Evolutionary conservation across 2,329 filamentous ascomycete species (phyloP), one percentile per base, ranked within the genome.

Genomic region (Neurospora sp.): DNA sequence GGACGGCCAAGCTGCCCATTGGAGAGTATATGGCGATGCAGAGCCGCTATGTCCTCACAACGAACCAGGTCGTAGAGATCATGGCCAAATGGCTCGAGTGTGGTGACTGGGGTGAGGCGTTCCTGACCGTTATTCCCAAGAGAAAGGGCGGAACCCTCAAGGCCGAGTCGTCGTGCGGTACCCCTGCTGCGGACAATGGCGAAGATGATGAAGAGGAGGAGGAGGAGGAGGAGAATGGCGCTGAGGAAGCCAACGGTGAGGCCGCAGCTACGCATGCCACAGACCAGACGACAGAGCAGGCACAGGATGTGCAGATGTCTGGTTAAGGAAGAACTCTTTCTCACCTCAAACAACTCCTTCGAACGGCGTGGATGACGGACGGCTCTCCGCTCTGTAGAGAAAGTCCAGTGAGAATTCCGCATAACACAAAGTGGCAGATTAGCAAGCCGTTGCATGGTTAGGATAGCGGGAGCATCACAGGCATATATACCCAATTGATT

Each of bases 51-150:
- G 92, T 99, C 4, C 82, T 99, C 70, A 90, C 95, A 3, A 97
- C 95, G 8, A 99, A 98, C 78, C 96, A 99, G 77, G 96, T 99
- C 1, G 88, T 96, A 66, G 95, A 98, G 81, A 98, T 99, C 73
- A 97, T 99, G 93, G 82, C 97, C 66, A 90, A 89, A 74, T 99
- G 94, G 93, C 80, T 99, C 69, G 93, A 97, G 80, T 88, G 88
- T 67, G 92, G 92, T 2, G 91, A 98, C 78, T 99, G 96, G 96
- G 94, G 91, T 1, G 84, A 91, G 77, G 94, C 96, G 0, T 99
- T 99, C 78, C 82, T 94, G 80, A 85, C 88, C 68, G 93, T 96
- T 3, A 94, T 99, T 74, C 96, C 96, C 0, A 93, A 93, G 80
- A 85, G 96, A 72, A 99, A 99, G 79, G 93, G 93, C 0, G 93